Evolutionary conservation across 768 basidiomycete species (phyloP).

Genomic region (Boletus rex-veris): DNA sequence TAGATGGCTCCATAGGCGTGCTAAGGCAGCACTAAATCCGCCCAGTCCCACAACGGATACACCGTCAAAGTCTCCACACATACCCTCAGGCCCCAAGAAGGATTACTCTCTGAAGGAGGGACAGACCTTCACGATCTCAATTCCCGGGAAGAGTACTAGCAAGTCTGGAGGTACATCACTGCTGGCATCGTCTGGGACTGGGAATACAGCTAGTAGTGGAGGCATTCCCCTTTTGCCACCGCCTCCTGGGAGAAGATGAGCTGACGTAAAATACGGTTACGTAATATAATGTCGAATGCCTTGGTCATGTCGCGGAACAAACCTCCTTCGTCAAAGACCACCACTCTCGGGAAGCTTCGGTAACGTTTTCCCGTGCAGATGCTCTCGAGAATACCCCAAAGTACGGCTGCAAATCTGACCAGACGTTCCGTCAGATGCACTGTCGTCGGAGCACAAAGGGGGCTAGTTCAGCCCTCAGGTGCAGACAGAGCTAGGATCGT

Average conservation of each 20-base stretch:
- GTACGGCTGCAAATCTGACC: conserved; percentile 27
- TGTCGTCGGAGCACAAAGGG: conserved; percentile 39
- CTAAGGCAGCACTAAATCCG: conserved; percentile 59
- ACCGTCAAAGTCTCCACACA: conserved; percentile 51
- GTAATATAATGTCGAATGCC: conserved; percentile 9
- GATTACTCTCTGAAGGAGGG: conserved; percentile 94
- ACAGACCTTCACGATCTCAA: conserved; percentile 88
- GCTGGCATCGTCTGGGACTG: conserved; percentile 34
- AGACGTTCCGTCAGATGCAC: conserved; percentile 23
- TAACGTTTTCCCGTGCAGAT: conserved; percentile 33
- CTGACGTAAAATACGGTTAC: conserved; percentile 16
- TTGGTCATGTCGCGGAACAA: conserved; percentile 2
- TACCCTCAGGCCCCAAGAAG: conserved; percentile 80
- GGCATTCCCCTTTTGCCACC: conserved; percentile 75
- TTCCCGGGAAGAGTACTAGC: conserved; percentile 69
- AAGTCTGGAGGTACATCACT: conserved; percentile 34
- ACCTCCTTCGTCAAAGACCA: conserved; percentile 8
- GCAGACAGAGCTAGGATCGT: conserved; percentile 82
- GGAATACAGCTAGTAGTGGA: conserved; percentile 29
- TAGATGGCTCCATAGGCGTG: conserved; percentile 42
- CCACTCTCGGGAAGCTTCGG: conserved; percentile 6
- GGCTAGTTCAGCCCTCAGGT: conserved; percentile 77
- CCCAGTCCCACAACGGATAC: conserved; percentile 39
- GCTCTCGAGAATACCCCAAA: conserved; percentile 55
- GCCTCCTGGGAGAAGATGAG: conserved; percentile 62